Evolutionary conservation across 495 filamentous ascomycete genomes (phyloP).

Genomic region (Penicillium egyptiacum): DNA sequence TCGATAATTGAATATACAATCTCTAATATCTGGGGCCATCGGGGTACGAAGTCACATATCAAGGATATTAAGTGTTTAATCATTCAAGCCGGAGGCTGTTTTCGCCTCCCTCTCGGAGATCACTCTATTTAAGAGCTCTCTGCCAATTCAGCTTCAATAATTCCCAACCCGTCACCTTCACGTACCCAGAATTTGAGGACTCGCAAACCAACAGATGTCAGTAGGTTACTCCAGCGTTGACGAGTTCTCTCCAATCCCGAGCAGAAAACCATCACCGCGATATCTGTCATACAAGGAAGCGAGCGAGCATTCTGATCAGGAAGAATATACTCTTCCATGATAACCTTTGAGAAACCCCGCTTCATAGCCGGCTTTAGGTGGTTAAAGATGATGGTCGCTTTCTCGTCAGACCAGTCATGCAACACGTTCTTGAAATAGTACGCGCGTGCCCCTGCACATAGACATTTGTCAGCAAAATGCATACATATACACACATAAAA

Average conservation of each 20-base stretch:
- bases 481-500: neutral
- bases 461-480: neutral
- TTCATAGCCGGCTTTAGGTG: slow-evolving; percentile 40
- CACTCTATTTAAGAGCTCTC: neutral
- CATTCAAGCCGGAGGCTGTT: too few relatives aligned
- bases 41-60: too few relatives aligned
- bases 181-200: slow-evolving; percentile 31
- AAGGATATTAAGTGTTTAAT: too few relatives aligned
- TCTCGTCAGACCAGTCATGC: slow-evolving; percentile 51
- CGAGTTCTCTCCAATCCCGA: slow-evolving; percentile 42
- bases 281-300: slow-evolving; percentile 28
- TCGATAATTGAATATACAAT: too few relatives aligned
- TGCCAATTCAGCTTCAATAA: slow-evolving; percentile 42
- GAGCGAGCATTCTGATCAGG: slow-evolving; percentile 23
- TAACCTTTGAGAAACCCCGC: slow-evolving; percentile 41
- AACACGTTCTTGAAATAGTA: slow-evolving; percentile 51
- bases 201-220: slow-evolving; percentile 36
- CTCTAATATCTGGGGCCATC: too few relatives aligned
- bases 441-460: slow-evolving; percentile 34
- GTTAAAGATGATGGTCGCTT: slow-evolving; percentile 36
- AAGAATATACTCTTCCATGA: slow-evolving; percentile 40
- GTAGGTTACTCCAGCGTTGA: slow-evolving; percentile 40
- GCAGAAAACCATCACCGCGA: slow-evolving; percentile 42
- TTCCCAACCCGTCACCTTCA: slow-evolving; percentile 36
- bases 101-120: neutral